A percentile compares a stretch with the other conserved stretches of the same genome.
Evolutionary conservation across 176 grass and related monocot species (phyloP).

Genomic region (Zea luxurians): DNA sequence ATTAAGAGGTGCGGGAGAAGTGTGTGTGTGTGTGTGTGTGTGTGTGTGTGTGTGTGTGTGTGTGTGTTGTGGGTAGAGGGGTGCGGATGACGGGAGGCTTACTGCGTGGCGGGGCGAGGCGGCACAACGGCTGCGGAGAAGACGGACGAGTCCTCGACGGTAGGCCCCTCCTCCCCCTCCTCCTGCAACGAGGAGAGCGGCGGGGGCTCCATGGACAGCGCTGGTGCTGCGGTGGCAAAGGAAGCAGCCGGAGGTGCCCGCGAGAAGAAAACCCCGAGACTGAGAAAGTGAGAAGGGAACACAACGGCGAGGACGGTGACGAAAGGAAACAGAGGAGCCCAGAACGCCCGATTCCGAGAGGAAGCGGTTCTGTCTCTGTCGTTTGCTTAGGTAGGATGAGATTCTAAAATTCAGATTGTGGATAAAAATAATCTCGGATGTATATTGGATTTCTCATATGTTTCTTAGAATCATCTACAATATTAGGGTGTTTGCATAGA

Average conservation of each 20-base stretch:
- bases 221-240: neutral
- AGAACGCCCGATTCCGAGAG: too few species aligned
- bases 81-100: conserved; percentile 1
- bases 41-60: too few species aligned
- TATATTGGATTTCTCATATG: too few species aligned
- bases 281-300: neutral
- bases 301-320: neutral
- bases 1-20: neutral
- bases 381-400: too few species aligned
- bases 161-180: conserved; percentile 48
- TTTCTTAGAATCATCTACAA: too few species aligned
- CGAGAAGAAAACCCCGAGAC: neutral
- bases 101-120: conserved; percentile 89
- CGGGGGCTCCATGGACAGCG: conserved; percentile 56
- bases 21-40: neutral
- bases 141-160: conserved; percentile 32
- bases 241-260: neutral
- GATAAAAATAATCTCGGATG: too few species aligned
- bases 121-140: conserved; percentile 62
- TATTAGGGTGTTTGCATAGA: too few species aligned
- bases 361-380: too few species aligned
- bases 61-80: neutral
- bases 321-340: neutral
- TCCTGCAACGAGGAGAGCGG: conserved; percentile 66
- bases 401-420: too few species aligned